A percentile compares a stretch with the other conserved stretches of the same genome.
Conservation (phyloP, 129 eudicot species). For the Pseudognaphalium luteoalbum region DNA sequence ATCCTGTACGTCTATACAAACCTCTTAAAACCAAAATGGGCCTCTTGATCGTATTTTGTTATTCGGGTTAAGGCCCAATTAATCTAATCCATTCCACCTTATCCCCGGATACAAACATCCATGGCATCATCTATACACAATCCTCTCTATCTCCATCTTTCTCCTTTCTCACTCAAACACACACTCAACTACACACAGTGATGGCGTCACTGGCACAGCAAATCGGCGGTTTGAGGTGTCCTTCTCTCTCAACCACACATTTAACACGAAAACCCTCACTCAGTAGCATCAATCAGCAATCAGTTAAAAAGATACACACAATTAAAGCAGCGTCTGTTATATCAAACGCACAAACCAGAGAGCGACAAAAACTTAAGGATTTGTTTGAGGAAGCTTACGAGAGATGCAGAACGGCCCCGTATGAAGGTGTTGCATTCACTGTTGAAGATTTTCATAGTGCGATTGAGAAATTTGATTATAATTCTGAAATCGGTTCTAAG, state of each 20-base stretch:
- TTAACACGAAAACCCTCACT: background rate
- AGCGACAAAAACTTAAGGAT: background rate
- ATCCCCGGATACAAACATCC: background rate
- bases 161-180: background rate
- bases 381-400: slow-evolving; percentile 17
- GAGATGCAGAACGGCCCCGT: slow-evolving; percentile 11
- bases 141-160: background rate
- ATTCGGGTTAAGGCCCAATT: background rate
- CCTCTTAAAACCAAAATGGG: background rate
- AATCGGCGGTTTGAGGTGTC: slow-evolving; percentile 12
- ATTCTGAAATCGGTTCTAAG: slow-evolving; percentile 18
- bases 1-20: too few relatives aligned
- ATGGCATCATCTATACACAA: background rate
- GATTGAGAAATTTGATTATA: slow-evolving; percentile 13
- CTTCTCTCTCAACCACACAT: background rate
- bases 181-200: background rate
- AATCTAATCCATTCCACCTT: background rate
- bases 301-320: background rate
- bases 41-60: background rate
- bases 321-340: background rate
- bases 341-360: slow-evolving; percentile 11
- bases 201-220: slow-evolving; percentile 7
- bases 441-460: slow-evolving; percentile 13
- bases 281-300: background rate
- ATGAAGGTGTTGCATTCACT: slow-evolving; percentile 19